These are phyloP conservation scores for Pythium monospermum DNA, from an alignment of 352 stramenopile species.

Conservation along the genomic window DNA sequence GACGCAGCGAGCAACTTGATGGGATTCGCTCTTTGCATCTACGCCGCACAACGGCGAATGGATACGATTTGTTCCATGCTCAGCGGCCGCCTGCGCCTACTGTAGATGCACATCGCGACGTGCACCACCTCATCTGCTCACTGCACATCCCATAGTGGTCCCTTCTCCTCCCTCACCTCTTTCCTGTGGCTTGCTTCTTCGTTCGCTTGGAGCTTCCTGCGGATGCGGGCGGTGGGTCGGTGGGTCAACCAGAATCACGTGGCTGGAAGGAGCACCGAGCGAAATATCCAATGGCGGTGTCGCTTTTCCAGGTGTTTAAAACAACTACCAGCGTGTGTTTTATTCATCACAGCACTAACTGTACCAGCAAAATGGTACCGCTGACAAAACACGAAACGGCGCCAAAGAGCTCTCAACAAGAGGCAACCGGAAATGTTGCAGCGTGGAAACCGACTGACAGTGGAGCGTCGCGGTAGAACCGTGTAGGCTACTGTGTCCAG, in stretches of 20 bases:
- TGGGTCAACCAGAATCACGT: conserved; percentile 25
- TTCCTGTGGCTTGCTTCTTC: not conserved
- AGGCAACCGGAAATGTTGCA: no score
- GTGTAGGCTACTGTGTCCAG: no score
- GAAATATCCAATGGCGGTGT: conserved; percentile 32
- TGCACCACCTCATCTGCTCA: not conserved
- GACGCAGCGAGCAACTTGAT: not conserved
- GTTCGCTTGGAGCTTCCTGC: conserved; percentile 5
- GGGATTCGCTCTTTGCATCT: no score
- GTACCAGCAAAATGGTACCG: not conserved
- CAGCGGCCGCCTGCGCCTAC: not conserved
- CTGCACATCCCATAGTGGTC: not conserved
- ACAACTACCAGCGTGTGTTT: conserved; percentile 11
- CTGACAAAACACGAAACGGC: not conserved
- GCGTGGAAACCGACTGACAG: not conserved
- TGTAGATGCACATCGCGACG: not conserved
- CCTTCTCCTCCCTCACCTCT: conserved; percentile 1
- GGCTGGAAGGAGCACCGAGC: conserved; percentile 23
- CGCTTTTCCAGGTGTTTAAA: conserved; percentile 9
- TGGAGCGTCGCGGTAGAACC: not conserved
- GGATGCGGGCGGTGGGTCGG: not conserved
- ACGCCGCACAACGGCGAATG: not conserved
- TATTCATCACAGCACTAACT: not conserved
- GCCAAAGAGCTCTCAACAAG: no score
- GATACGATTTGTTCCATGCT: not conserved